Base-by-base conservation (phyloP, 495 filamentous ascomycete genomes). In the Penicillium odoratum region DNA sequence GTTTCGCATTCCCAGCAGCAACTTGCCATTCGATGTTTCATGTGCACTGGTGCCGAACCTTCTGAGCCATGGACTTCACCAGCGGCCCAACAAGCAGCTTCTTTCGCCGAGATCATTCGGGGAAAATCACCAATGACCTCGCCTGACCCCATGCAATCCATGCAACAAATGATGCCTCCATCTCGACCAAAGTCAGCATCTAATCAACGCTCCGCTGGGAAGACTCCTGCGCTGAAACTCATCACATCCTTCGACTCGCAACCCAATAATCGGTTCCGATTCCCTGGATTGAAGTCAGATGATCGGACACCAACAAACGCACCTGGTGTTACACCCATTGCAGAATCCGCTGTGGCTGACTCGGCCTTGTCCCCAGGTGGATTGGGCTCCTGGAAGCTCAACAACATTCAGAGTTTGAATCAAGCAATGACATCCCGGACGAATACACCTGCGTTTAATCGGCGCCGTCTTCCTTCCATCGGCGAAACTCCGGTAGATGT, bases 1-100 rank as follows among this genome's bases (percentile, higher is more conserved):
- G 85, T 97, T 5, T 85, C 90, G 44, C 87, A 93, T 61, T 87
- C 88, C 18, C 89, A 98, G 63, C 87, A 93, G 55, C 87, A 93
- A 61, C 81, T 98, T 42, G 94, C 94, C 30, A 94, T 97, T 45
- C 84, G 92, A 68, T 98, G 95, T 67, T 93, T 94, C 65, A 87
- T 90, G 57, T 94, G 91, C 63, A 89, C 89, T 15, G 88, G 87
- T 9, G 78, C 81, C 2, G 90, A 93, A 64, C 85, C 89, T 25
- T 80, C 85, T 11, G 89, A 92, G 67, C 88, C 89, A 10, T 96
- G 91, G 91, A 82, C 87, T 16, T 95, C 92, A 15, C 92, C 92
- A 25, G 83, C 85, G 4, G 88, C 90, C 3, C 83, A 87, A 49
- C 87, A 91, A 60, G 78, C 86, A 26, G 83, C 81, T 16, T 66